phyloP scores from a whole-genome alignment of 139 green algal genomes.

The Chlorella sp. region DNA sequence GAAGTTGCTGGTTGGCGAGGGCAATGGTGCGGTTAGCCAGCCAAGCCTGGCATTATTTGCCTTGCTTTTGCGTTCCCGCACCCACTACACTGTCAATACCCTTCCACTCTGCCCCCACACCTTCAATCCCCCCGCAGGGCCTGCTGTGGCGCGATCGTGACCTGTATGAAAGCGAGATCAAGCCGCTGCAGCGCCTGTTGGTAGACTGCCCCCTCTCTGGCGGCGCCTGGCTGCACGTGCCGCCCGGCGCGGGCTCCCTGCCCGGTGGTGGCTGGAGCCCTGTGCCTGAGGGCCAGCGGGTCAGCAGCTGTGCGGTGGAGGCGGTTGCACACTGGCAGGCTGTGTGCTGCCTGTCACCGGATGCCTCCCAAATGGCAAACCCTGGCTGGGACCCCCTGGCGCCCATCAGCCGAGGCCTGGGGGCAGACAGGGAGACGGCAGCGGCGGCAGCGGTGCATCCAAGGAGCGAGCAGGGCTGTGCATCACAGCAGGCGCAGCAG shows the following conservation, averaged over 20 bases:
- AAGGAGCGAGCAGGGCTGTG: neutral
- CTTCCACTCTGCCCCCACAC: too few species aligned
- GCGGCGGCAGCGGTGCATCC: neutral
- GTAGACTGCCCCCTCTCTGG: conserved; percentile 67
- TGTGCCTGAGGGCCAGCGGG: neutral
- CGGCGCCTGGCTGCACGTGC: conserved; percentile 69
- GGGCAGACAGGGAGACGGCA: neutral
- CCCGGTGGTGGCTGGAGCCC: neutral
- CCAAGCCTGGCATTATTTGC: too few species aligned
- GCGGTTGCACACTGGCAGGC: conserved; percentile 56
- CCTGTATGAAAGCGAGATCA: conserved; percentile 63
- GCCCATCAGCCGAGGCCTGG: neutral
- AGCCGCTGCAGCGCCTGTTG: conserved; percentile 74
- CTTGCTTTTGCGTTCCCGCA: too few species aligned
- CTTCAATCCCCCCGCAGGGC: neutral
- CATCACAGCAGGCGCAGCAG: neutral
- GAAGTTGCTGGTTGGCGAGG: too few species aligned
- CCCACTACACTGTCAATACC: too few species aligned
- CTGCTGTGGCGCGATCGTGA: conserved; percentile 44
- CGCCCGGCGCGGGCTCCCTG: neutral
- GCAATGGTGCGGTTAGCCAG: too few species aligned
- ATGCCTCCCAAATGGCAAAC: conserved; percentile 80
- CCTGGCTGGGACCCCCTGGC: conserved; percentile 52
- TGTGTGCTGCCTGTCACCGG: conserved; percentile 67
- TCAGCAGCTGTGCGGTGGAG: conserved; percentile 59